These are phyloP conservation scores for Macrolepiota dolichaula DNA, from an alignment of 768 basidiomycete species.

Conservation along the genomic window DNA sequence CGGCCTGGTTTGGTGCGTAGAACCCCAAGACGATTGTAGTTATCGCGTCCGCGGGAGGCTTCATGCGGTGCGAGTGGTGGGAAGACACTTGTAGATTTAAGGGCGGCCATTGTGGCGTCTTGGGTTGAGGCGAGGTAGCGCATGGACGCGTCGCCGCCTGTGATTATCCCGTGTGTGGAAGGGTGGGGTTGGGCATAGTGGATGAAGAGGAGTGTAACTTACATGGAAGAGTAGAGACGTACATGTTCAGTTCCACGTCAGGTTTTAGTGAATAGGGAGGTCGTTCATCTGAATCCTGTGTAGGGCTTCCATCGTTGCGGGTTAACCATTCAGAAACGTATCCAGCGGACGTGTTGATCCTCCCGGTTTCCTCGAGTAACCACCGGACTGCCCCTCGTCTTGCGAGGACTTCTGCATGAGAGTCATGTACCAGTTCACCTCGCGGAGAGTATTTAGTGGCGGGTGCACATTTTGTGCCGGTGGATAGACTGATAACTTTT, in stretches of 20 bases:
- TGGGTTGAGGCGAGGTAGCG: slow-evolving; percentile 73
- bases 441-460: slow-evolving; percentile 49
- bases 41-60: slow-evolving; percentile 73
- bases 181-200: neutral
- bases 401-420: slow-evolving; percentile 91
- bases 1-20: slow-evolving; percentile 94
- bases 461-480: slow-evolving; percentile 87
- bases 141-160: slow-evolving; percentile 91
- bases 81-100: slow-evolving; percentile 52
- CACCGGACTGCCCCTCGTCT: slow-evolving; percentile 75
- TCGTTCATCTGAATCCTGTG: slow-evolving; percentile 17
- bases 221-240: slow-evolving; percentile 65
- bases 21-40: slow-evolving; percentile 71
- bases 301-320: neutral
- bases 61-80: slow-evolving; percentile 29
- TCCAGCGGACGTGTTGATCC: slow-evolving; percentile 22
- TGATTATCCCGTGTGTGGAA: neutral
- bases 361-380: slow-evolving; percentile 69
- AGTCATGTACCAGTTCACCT: slow-evolving; percentile 85
- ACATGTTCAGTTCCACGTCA: slow-evolving; percentile 57
- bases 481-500: slow-evolving; percentile 68
- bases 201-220: slow-evolving; percentile 18
- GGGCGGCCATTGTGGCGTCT: slow-evolving; percentile 64
- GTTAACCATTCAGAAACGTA: slow-evolving; percentile 32
- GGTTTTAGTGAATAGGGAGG: slow-evolving; percentile 41